Conservation (phyloP, 2,329 filamentous ascomycete genomes). For the Pleurostoma richardsiae region DNA sequence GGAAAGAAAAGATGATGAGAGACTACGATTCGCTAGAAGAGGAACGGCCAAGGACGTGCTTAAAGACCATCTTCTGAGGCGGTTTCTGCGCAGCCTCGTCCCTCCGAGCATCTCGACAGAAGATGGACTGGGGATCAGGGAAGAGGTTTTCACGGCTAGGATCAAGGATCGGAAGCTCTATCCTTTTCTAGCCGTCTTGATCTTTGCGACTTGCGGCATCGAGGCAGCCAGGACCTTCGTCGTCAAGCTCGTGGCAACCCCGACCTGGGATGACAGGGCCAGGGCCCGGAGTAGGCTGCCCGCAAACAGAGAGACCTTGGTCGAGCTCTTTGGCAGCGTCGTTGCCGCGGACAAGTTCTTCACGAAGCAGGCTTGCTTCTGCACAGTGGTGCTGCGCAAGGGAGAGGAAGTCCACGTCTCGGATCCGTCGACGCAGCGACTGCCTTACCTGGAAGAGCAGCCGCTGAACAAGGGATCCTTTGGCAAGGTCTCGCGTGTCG, state of each 20-base stretch:
- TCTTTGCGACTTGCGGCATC: constrained; percentile 44
- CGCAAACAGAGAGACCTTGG: constrained; percentile 9
- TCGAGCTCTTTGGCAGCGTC: constrained; percentile 13
- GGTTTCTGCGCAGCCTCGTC: neutral
- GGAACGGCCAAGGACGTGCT: neutral
- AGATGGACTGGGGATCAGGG: neutral
- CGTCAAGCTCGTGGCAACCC: constrained; percentile 10
- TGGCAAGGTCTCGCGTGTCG: constrained; percentile 21
- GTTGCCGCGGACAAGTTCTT: constrained; percentile 20
- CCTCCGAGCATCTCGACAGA: neutral
- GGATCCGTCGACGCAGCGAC: constrained; percentile 13
- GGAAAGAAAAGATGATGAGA: neutral
- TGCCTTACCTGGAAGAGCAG: constrained; percentile 28
- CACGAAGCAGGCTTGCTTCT: constrained; percentile 23
- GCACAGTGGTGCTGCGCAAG: constrained; percentile 20
- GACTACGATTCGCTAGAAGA: neutral
- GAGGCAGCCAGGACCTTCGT: constrained; percentile 14
- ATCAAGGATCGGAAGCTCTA: neutral
- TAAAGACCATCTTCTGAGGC: neutral
- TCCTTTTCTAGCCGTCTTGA: neutral
- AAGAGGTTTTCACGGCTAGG: neutral
- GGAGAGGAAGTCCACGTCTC: constrained; percentile 18
- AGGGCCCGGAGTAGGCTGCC: constrained; percentile 10
- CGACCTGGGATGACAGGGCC: constrained; percentile 3
- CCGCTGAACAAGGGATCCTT: constrained; percentile 22